Conservation (phyloP, 2,329 filamentous ascomycete genomes). For the Macrophomina pseudophaseolina region DNA sequence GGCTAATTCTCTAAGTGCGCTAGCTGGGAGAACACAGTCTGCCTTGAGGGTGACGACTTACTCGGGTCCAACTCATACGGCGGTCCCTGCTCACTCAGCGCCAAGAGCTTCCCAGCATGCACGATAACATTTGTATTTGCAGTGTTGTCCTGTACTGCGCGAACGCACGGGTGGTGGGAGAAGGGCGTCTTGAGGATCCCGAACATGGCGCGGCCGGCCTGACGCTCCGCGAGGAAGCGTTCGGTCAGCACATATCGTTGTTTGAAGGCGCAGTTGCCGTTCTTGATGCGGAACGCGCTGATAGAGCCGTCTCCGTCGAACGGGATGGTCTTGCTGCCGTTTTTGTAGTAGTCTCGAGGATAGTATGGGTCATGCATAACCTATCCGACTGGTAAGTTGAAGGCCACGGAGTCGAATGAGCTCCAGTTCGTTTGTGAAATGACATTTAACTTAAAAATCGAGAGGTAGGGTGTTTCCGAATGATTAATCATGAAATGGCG, state of each 20-base stretch:
- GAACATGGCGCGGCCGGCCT: slow-evolving; percentile 28
- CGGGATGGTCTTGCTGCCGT: slow-evolving; percentile 34
- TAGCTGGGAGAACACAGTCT: no score
- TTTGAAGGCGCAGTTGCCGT: slow-evolving; percentile 38
- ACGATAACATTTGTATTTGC: slow-evolving; percentile 28
- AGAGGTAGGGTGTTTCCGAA: no score
- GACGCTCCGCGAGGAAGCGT: slow-evolving; percentile 34
- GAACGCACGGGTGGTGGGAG: slow-evolving; percentile 36
- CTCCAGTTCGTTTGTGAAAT: neutral
- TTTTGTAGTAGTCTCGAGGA: slow-evolving; percentile 41
- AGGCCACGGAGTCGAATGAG: neutral
- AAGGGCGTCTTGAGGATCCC: slow-evolving; percentile 27
- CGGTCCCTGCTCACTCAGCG: slow-evolving; percentile 27
- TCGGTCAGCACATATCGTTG: slow-evolving; percentile 41
- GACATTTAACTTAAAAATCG: no score
- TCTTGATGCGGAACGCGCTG: slow-evolving; percentile 38
- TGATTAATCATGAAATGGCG: neutral
- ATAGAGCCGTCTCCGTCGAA: slow-evolving; percentile 41
- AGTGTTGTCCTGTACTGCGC: slow-evolving; percentile 28
- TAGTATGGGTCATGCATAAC: slow-evolving; percentile 57
- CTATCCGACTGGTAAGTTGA: neutral
- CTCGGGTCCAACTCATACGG: slow-evolving; percentile 32
- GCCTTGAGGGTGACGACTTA: slow-evolving; percentile 19
- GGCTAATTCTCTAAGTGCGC: no score
- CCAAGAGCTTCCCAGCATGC: slow-evolving; percentile 17